Percentiles rank a stretch among this genome's conserved stretches.
These are phyloP conservation scores for Coniochaeta hoffmannii DNA, from an alignment of 2,329 filamentous ascomycete genomes.

Conservation along the genomic window DNA sequence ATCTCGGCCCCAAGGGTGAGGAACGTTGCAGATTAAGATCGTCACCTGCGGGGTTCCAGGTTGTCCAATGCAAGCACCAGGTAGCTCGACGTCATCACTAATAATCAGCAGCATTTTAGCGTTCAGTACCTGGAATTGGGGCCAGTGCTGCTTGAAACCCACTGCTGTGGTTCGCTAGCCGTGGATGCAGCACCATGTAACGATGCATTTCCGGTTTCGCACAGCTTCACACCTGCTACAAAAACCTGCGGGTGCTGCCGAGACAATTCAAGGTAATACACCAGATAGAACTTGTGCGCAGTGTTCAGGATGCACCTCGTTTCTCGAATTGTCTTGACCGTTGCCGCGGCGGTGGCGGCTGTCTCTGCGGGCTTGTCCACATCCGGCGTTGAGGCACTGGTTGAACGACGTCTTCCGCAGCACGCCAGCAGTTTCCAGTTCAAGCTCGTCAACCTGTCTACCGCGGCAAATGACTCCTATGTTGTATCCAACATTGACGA, in stretches of 20 bases:
- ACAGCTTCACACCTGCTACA: background rate
- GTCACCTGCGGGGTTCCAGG: too few relatives aligned
- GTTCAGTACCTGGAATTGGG: too few relatives aligned
- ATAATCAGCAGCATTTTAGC: too few relatives aligned
- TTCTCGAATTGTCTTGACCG: background rate
- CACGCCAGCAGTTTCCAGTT: conserved; percentile 4
- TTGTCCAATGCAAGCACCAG: too few relatives aligned
- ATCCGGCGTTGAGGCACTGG: conserved; percentile 4
- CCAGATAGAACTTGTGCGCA: too few relatives aligned
- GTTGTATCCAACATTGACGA: background rate
- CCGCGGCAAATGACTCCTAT: conserved; percentile 3
- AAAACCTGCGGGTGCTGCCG: background rate
- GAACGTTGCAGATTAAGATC: background rate
- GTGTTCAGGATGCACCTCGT: background rate
- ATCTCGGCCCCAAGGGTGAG: background rate
- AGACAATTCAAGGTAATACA: background rate
- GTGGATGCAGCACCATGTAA: background rate
- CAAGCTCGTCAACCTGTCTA: conserved; percentile 2
- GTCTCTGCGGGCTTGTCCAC: background rate
- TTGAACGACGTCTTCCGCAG: conserved; percentile 5
- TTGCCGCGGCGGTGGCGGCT: background rate
- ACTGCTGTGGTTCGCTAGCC: background rate
- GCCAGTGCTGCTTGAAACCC: too few relatives aligned
- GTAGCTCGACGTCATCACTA: too few relatives aligned
- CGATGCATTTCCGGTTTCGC: background rate